phyloP scores from a whole-genome alignment of 331 rosid genomes.

The Malus hybrid region DNA sequence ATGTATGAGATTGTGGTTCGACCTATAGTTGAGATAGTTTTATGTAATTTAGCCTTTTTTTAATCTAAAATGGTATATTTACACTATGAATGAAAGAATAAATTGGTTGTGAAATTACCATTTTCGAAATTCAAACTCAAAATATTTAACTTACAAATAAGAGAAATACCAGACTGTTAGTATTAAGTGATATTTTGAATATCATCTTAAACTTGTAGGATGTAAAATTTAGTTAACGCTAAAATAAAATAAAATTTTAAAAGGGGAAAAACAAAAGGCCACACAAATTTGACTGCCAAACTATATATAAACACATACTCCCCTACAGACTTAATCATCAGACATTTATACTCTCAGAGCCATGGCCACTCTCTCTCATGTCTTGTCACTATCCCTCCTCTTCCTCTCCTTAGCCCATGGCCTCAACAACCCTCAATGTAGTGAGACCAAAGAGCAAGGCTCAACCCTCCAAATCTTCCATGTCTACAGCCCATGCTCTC shows the following conservation, averaged over 20 bases:
- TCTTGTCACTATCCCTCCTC: slow-evolving; percentile 14
- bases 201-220: too few species aligned
- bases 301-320: not conserved
- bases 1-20: too few species aligned
- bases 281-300: not conserved
- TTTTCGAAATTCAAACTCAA: too few species aligned
- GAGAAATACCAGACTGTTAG: accelerated
- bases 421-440: slow-evolving; percentile 36
- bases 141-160: too few species aligned
- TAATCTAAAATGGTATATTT: too few species aligned
- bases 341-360: not conserved
- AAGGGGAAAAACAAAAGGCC: not conserved
- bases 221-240: too few species aligned
- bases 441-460: slow-evolving; percentile 28
- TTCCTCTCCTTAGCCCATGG: slow-evolving; percentile 24
- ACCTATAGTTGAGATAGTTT: too few species aligned
- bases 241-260: too few species aligned
- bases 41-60: too few species aligned
- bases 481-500: slow-evolving; percentile 63
- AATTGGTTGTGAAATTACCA: too few species aligned
- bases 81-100: too few species aligned
- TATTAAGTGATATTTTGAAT: too few species aligned
- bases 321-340: not conserved
- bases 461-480: slow-evolving; percentile 68
- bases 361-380: slow-evolving; percentile 29